Conservation (phyloP, 345 rosid genomes). For the Linum trigynum region DNA sequence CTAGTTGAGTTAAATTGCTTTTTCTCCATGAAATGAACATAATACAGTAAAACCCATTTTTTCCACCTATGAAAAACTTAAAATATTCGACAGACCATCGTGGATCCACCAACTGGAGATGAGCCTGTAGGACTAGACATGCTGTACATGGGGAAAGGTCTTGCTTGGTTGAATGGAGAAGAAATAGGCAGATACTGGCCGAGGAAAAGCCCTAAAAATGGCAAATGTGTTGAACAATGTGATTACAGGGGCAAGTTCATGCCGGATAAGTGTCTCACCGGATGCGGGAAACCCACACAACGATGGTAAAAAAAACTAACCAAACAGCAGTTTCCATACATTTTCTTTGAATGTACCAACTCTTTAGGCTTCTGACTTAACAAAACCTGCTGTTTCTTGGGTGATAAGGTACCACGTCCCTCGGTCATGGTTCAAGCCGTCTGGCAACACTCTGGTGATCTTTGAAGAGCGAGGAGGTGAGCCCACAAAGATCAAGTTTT, state of each 20-base stretch:
- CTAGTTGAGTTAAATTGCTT: neutral
- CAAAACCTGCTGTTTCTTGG: neutral
- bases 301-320: slow-evolving; percentile 56
- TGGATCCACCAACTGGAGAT: slow-evolving; percentile 68
- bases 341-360: neutral
- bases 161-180: slow-evolving; percentile 97
- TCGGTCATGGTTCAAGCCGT: slow-evolving; percentile 87
- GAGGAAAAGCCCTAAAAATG: slow-evolving; percentile 34
- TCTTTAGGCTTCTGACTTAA: neutral
- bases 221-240: slow-evolving; percentile 54
- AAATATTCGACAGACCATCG: slow-evolving; percentile 40
- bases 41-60: neutral
- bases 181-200: slow-evolving; percentile 94
- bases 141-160: slow-evolving; percentile 89
- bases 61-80: neutral
- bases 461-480: slow-evolving; percentile 89
- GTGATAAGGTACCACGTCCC: slow-evolving; percentile 84
- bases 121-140: slow-evolving; percentile 87
- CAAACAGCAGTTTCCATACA: neutral
- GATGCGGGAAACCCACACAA: slow-evolving; percentile 88
- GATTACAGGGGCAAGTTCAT: slow-evolving; percentile 69
- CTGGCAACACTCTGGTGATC: slow-evolving; percentile 71
- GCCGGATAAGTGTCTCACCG: slow-evolving; percentile 74
- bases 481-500: slow-evolving; percentile 56
- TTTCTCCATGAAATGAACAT: neutral